Evolutionary conservation across 2,329 filamentous ascomycete species (phyloP), one percentile per base, ranked within the genome.

Genomic region (Bipolaris bicolor): DNA sequence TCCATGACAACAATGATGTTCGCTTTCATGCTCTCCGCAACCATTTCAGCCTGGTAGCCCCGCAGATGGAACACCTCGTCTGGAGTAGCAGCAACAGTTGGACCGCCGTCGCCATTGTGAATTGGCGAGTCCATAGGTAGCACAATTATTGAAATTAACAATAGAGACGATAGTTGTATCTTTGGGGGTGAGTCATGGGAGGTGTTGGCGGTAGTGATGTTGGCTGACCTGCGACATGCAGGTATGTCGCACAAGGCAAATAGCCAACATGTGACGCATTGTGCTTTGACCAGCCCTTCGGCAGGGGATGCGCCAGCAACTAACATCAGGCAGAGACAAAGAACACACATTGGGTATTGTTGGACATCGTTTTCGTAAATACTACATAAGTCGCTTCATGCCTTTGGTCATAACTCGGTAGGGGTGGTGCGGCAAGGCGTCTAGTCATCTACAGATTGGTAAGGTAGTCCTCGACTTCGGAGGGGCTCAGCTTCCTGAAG

Each of bases 401-500:
- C 60, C 58, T 60, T 56, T 47, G 16, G 16, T 55, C 49, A 18
- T 45, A 37, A 45, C 31, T 37, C 10, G 10, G 49, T 31, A 52
- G 44, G 33, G 9, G 29, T 20, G 33, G 36, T 43, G 36, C 49
- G 24, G 40, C 45, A 36, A 40, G 22, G 20, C 22, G 3, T 20
- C 31, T 41, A 50, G 24, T 26, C 40, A 53, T 64, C 88, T 85
- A 98, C 86, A 99, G 87, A 86, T 97, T 98, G 78, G 95, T 98
- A 79, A 99, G 83, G 82, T 99, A 99, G 79, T 99, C 95, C 83
- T 99, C 95, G 75, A 99, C 98, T 82, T 99, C 95, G 81, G 97
- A 92, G 73, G 96, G 92, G 72, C 87, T 97, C 79, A 99, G 82
- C 85, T 97, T 96, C 79, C 92, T 86, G 86, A 97, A 97, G 63